Conservation (phyloP, 306 rosid genomes). For the Prunus mume region DNA sequence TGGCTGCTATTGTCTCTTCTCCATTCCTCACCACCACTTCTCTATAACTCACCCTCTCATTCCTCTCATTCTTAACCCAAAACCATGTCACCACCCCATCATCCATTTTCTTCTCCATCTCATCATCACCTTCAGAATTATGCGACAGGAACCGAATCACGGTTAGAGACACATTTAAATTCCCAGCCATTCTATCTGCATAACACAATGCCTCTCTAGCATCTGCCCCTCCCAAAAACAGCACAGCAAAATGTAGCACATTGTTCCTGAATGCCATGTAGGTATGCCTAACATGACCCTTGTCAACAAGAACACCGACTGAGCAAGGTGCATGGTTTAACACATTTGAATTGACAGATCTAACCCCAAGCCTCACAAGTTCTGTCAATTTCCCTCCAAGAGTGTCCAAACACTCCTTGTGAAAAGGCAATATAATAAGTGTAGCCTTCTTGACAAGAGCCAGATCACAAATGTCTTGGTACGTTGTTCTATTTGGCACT, state of each 20-base stretch:
- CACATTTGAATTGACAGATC: constrained; percentile 34
- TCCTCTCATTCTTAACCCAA: constrained; percentile 77
- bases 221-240: constrained; percentile 81
- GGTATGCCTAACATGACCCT: constrained; percentile 19
- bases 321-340: constrained; percentile 72
- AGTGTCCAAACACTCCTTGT: background rate
- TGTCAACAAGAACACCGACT: constrained; percentile 67
- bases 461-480: constrained; percentile 64
- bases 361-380: background rate
- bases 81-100: constrained; percentile 85
- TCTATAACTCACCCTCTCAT: constrained; percentile 48
- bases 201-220: constrained; percentile 72
- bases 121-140: constrained; percentile 45
- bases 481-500: constrained; percentile 54
- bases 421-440: constrained; percentile 54
- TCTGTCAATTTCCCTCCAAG: constrained; percentile 4
- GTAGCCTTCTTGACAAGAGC: constrained; percentile 48
- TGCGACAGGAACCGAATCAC: constrained; percentile 59
- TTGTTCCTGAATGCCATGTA: background rate
- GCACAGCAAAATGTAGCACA: constrained; percentile 18
- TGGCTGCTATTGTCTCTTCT: constrained; percentile 54
- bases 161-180: constrained; percentile 27
- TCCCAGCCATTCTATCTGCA: constrained; percentile 56
- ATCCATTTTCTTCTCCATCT: constrained; percentile 78
- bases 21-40: constrained; percentile 70